Evolutionary conservation across 768 basidiomycete genomes (phyloP), one percentile per base, ranked within the genome.

Genomic region (Termitomyces bulborhizus): DNA sequence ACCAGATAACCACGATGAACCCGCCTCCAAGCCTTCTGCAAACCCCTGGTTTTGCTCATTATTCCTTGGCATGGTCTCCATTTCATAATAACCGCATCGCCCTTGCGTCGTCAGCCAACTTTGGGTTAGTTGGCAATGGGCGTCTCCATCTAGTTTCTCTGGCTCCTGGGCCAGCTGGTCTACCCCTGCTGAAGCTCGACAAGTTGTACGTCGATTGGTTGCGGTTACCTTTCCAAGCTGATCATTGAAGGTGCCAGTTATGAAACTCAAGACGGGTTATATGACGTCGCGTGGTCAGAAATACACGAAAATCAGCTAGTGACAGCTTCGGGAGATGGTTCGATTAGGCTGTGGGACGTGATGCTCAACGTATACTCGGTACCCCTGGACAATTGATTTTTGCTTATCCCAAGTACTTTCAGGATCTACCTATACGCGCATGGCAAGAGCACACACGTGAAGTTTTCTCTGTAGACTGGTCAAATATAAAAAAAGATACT

Each of bases 361-460:
- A 82, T 84, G 75, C 74, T 97, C 47, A 86, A 93, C 63, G 93
- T 95, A 71, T 64, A 75, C 3, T 26, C n/a, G 32, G 18, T 62
- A 34, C 54, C 41, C 1, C 40, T 21, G 29, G 7, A 37, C 49
- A 51, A 41, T 6, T 21, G 36, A 24, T 5, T 16, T 57, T 60
- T 50, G 16, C 31, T 51, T 72, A 68, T 59, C 42, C 43, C 58
- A 6, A 11, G 18, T n/a, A 40, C 11, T 39, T 27, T 43, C 71
- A 98, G 93, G 88, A 93, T 62, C 81, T 87, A 52, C 95, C 96
- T 1, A 88, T 98, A 60, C 84, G 85, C 57, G 83, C 82, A 47
- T 98, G 96, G 95, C 88, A 92, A 63, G 96, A 98, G 69, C 96
- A 98, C 69, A 83, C 86, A 12, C 83, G 86, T 48, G 96, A 98